These are phyloP conservation scores for Pseudocercospora eumusae DNA, from an alignment of 2,329 filamentous ascomycete species.

Conservation along the genomic window DNA sequence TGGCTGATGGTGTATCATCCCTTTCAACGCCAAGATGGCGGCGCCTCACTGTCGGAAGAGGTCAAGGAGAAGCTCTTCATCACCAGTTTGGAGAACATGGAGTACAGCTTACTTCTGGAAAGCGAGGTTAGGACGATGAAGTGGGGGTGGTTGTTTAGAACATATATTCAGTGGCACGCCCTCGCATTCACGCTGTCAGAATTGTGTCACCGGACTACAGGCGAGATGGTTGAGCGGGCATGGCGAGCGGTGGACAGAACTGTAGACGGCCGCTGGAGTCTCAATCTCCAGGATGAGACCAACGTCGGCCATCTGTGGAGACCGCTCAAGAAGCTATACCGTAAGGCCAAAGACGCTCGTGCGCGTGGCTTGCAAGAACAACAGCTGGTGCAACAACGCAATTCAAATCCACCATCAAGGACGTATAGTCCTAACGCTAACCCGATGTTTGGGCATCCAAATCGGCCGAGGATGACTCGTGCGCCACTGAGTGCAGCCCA, in stretches of 20 bases:
- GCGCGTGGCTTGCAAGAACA: constrained; percentile 52
- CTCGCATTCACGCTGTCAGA: constrained; percentile 63
- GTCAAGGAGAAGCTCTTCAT: constrained; percentile 69
- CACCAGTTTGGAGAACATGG: constrained; percentile 72
- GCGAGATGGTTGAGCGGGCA: constrained; percentile 60
- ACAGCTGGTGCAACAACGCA: constrained; percentile 27
- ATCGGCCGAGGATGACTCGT: constrained; percentile 33
- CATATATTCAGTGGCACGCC: constrained; percentile 67
- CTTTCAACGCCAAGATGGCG: constrained; percentile 62
- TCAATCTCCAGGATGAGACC: constrained; percentile 35
- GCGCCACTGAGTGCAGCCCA: constrained; percentile 41
- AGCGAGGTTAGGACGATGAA: constrained; percentile 62
- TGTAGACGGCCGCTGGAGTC: constrained; percentile 46
- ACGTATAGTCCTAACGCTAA: constrained; percentile 40
- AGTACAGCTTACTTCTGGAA: constrained; percentile 67
- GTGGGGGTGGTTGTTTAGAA: constrained; percentile 67
- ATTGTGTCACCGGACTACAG: constrained; percentile 58
- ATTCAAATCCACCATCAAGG: constrained; percentile 24
- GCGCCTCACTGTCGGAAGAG: constrained; percentile 60
- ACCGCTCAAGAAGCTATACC: constrained; percentile 62
- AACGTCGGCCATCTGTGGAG: constrained; percentile 62
- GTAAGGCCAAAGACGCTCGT: constrained; percentile 58
- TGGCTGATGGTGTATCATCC: constrained; percentile 77
- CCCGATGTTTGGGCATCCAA: constrained; percentile 39
- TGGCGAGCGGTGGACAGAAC: constrained; percentile 59